Conservation (phyloP, 306 rosid species). For the Pueraria montana region DNA sequence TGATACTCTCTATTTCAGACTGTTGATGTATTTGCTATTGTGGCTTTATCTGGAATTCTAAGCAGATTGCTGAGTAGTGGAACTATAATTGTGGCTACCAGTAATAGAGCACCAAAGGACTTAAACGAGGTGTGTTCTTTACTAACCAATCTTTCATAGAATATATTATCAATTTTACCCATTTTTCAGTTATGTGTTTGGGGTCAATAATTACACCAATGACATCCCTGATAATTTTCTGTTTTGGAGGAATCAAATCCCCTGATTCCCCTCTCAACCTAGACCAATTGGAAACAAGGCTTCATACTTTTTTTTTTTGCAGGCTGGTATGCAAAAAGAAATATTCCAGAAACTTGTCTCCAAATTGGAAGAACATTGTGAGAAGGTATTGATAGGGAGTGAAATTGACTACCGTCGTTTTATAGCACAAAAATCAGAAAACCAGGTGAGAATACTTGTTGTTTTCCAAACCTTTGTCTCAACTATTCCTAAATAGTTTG, state of each 20-base stretch:
- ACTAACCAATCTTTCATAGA: constrained; percentile 13
- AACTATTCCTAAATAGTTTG: not conserved
- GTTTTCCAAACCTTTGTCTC: constrained; percentile 37
- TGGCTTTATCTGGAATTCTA: constrained; percentile 98
- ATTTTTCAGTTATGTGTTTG: not conserved
- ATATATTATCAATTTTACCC: constrained; percentile 16
- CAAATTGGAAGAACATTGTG: constrained; percentile 81
- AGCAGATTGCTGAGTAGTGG: constrained; percentile 92
- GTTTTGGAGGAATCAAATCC: constrained; percentile 38
- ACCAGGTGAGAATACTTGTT: constrained; percentile 62
- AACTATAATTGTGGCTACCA: constrained; percentile 95
- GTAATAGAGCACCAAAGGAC: constrained; percentile 93
- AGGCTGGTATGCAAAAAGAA: constrained; percentile 93
- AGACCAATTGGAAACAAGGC: constrained; percentile 27
- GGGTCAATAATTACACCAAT: constrained; percentile 23
- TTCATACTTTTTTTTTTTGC: constrained; percentile 39
- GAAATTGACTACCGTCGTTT: constrained; percentile 94
- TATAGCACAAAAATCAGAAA: constrained; percentile 72
- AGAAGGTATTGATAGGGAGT: constrained; percentile 78
- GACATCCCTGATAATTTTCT: constrained; percentile 37
- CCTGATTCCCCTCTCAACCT: not conserved
- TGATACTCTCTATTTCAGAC: constrained; percentile 78
- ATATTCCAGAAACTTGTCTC: constrained; percentile 75
- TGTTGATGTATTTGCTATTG: constrained; percentile 99
- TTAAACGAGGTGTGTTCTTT: constrained; percentile 76